These are phyloP conservation scores for Geum urbanum DNA, from an alignment of 306 rosid genomes.

Conservation along the genomic window DNA sequence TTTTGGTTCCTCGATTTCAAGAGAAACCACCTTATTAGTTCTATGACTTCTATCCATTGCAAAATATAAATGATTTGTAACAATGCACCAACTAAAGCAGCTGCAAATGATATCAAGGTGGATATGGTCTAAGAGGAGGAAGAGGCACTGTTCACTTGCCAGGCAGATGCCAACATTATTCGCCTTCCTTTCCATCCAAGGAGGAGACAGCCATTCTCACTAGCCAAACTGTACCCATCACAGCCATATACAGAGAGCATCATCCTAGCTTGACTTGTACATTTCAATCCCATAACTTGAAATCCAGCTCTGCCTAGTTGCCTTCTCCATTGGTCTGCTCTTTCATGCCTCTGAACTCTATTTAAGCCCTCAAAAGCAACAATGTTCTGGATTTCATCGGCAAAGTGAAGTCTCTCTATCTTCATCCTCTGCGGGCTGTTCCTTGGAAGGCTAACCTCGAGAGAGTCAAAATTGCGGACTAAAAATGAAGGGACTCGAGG, in stretches of 20 bases:
- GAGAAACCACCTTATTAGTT: conserved; percentile 18
- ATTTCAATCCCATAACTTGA: conserved; percentile 61
- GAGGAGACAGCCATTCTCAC: conserved; percentile 60
- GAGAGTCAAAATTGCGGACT: conserved; percentile 78
- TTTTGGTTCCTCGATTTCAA: not conserved
- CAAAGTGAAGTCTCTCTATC: conserved; percentile 55
- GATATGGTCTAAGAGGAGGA: conserved; percentile 14
- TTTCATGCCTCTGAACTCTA: conserved; percentile 67
- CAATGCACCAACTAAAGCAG: not conserved
- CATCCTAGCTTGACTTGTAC: conserved; percentile 67
- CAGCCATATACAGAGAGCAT: conserved; percentile 65
- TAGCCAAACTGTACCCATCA: conserved; percentile 62
- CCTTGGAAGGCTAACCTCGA: conserved; percentile 56
- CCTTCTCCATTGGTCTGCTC: conserved; percentile 71
- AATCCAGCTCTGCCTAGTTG: conserved; percentile 66
- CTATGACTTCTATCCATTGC: conserved; percentile 2
- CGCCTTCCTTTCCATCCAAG: conserved; percentile 82
- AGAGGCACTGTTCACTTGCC: conserved; percentile 49
- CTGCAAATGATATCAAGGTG: not conserved
- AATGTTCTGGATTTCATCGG: conserved; percentile 51
- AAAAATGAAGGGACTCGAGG: conserved; percentile 67
- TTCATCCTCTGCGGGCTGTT: conserved; percentile 55
- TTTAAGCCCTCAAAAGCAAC: conserved; percentile 54
- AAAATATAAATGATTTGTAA: conserved; percentile 1
- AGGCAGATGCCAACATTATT: conserved; percentile 70